Evolutionary conservation across 768 basidiomycete species (phyloP).

Genomic region (Candolleomyces aberdarensis): DNA sequence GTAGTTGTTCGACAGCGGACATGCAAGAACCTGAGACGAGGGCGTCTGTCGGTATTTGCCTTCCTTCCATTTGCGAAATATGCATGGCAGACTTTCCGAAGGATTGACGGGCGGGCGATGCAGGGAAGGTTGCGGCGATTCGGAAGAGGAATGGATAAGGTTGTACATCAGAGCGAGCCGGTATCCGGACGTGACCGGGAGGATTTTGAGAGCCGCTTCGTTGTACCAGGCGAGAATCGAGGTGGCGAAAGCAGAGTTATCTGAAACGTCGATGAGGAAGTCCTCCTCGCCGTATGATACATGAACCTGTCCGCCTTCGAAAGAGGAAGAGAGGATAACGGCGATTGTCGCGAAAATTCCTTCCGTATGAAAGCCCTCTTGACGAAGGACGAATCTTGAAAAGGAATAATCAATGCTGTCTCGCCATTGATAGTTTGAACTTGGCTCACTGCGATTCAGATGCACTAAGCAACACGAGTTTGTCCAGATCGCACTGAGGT

Average conservation of each 20-base stretch:
- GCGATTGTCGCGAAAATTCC: conserved; percentile 54
- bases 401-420: conserved; percentile 7
- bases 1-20: conserved; percentile 27
- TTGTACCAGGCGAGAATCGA: conserved; percentile 50
- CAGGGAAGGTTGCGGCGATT: conserved; percentile 24
- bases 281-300: too few relatives aligned
- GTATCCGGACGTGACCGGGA: conserved; percentile 45
- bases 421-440: conserved; percentile 46
- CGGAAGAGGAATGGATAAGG: conserved; percentile 38
- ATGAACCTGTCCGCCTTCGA: too few relatives aligned
- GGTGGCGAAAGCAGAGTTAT: conserved; percentile 26
- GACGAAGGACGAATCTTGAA: not conserved
- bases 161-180: conserved; percentile 51
- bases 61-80: conserved; percentile 26
- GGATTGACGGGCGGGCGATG: conserved; percentile 17
- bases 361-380: conserved; percentile 41
- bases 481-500: conserved; percentile 16
- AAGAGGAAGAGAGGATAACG: conserved; percentile 27
- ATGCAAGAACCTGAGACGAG: conserved; percentile 17
- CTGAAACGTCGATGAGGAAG: conserved; percentile 12
- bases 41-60: conserved; percentile 16
- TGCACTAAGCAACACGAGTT: too few relatives aligned
- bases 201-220: conserved; percentile 49
- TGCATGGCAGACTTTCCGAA: conserved; percentile 31
- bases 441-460: conserved; percentile 10